These are phyloP conservation scores for Phlebiopsis flavidoalba DNA, from an alignment of 768 basidiomycete genomes.

Conservation along the genomic window DNA sequence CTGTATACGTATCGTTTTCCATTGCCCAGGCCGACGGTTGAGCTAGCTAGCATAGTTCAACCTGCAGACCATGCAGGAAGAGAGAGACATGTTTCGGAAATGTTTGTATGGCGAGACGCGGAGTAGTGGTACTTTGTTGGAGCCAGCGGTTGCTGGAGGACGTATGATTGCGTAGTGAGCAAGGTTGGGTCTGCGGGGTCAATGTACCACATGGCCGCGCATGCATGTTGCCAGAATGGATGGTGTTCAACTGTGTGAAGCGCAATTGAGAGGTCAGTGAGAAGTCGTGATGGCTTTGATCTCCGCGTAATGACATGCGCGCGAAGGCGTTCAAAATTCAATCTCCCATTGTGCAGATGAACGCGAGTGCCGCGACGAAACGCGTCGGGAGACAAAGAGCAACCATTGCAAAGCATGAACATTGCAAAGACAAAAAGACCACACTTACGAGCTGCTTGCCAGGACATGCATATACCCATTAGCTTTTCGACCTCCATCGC, in stretches of 20 bases:
- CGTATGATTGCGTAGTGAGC: constrained; percentile 42
- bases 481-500: constrained; percentile 53
- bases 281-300: constrained; percentile 13
- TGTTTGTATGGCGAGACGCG: constrained; percentile 49
- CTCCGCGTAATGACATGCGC: constrained; percentile 9
- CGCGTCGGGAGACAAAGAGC: constrained; percentile 1
- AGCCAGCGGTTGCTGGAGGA: constrained; percentile 24
- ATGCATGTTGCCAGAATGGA: constrained; percentile 66
- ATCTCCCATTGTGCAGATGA: background rate
- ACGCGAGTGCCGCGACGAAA: background rate
- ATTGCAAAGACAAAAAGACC: background rate
- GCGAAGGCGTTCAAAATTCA: constrained; percentile 9
- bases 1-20: constrained; percentile 43
- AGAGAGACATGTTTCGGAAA: constrained; percentile 50
- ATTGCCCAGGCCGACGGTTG: constrained; percentile 42
- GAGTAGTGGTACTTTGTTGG: constrained; percentile 15
- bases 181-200: constrained; percentile 59
- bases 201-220: constrained; percentile 46
- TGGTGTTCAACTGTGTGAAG: constrained; percentile 55
- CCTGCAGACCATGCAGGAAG: constrained; percentile 63
- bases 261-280: background rate
- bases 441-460: constrained; percentile 55
- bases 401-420: background rate
- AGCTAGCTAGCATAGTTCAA: constrained; percentile 58
- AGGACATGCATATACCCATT: constrained; percentile 58